These are phyloP conservation scores for Beauveria caledonica DNA, from an alignment of 2,329 filamentous ascomycete species.

Conservation along the genomic window DNA sequence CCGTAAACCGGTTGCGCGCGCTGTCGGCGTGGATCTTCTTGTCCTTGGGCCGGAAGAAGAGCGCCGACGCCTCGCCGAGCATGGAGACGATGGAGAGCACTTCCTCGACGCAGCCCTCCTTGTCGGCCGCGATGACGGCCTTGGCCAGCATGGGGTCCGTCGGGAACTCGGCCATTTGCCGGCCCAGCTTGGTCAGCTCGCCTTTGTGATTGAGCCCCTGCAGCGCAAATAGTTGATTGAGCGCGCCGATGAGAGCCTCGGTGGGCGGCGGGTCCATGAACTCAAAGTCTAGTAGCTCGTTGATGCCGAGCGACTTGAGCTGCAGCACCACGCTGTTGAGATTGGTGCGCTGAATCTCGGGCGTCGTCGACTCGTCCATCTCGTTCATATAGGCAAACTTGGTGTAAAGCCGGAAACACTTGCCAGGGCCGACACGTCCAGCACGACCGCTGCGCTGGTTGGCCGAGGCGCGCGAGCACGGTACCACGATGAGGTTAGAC, in stretches of 20 bases:
- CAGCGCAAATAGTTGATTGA: slow-evolving; percentile 87
- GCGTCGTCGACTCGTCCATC: slow-evolving; percentile 83
- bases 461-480: slow-evolving; percentile 83
- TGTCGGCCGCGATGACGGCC: slow-evolving; percentile 78
- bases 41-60: slow-evolving; percentile 94
- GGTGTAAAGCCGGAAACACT: slow-evolving; percentile 89
- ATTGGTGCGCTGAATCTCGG: slow-evolving; percentile 88
- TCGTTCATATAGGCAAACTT: slow-evolving; percentile 94
- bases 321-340: slow-evolving; percentile 76
- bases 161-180: slow-evolving; percentile 93
- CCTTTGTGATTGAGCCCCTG: slow-evolving; percentile 84
- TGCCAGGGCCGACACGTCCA: slow-evolving; percentile 83
- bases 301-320: slow-evolving; percentile 83
- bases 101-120: slow-evolving; percentile 89
- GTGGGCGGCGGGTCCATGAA: slow-evolving; percentile 92
- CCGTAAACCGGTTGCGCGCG: slow-evolving; percentile 78
- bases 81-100: slow-evolving; percentile 90
- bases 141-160: slow-evolving; percentile 89
- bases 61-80: slow-evolving; percentile 76
- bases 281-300: slow-evolving; percentile 87
- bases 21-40: slow-evolving; percentile 95
- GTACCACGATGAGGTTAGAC: slow-evolving; percentile 84
- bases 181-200: slow-evolving; percentile 79
- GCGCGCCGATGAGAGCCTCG: slow-evolving; percentile 76
- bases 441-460: slow-evolving; percentile 91